Evolutionary conservation across 208 protist species (phyloP).

Genomic region (Wallacemonas collosoma): DNA sequence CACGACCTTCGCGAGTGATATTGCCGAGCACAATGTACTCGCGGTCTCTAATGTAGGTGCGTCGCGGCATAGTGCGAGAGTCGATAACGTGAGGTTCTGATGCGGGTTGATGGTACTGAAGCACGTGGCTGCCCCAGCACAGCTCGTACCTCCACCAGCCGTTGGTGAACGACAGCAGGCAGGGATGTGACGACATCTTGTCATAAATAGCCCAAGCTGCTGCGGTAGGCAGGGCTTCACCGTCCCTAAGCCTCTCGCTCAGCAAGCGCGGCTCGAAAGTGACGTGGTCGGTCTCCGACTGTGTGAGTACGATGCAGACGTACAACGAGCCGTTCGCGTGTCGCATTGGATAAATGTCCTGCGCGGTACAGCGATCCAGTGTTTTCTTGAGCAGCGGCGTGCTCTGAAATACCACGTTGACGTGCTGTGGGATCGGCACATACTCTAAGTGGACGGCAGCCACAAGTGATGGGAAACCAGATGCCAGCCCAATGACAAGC

Average conservation of each 20-base stretch:
- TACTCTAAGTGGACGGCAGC: not conserved
- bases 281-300: slow-evolving; percentile 3
- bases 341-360: slow-evolving; percentile 40
- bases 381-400: slow-evolving; percentile 10
- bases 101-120: slow-evolving; percentile 26
- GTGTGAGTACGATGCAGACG: slow-evolving; percentile 40
- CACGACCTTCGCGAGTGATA: not conserved
- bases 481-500: not conserved
- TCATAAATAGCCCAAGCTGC: slow-evolving; percentile 4
- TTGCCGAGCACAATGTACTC: slow-evolving; percentile 10
- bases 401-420: slow-evolving; percentile 29
- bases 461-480: not conserved
- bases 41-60: not conserved
- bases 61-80: not conserved
- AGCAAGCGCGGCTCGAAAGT: not conserved
- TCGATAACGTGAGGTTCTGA: not conserved
- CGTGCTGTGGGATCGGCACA: slow-evolving; percentile 4
- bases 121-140: slow-evolving; percentile 35
- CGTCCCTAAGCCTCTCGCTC: slow-evolving; percentile 2
- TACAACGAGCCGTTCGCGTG: slow-evolving; percentile 43
- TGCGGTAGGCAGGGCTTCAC: not conserved
- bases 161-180: slow-evolving; percentile 16
- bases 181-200: not conserved
- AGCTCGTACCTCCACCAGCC: slow-evolving; percentile 47
- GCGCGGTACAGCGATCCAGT: not conserved